Conservation (phyloP, 2,329 filamentous ascomycete species). For the Harringtonia aguacate region DNA sequence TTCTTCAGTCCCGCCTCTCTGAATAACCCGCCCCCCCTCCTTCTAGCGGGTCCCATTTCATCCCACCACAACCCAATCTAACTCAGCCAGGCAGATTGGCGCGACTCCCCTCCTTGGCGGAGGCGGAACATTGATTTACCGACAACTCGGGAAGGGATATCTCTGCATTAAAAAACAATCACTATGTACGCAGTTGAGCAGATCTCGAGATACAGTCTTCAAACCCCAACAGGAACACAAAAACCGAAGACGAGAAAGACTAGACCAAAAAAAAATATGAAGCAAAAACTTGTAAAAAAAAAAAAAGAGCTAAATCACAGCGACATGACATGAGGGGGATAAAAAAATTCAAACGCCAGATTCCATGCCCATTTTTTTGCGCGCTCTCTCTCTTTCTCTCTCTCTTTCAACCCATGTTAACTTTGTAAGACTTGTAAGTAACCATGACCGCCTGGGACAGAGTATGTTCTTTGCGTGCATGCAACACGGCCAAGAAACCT, state of each 20-base stretch:
- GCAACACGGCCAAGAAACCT: too few species aligned
- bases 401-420: conserved; percentile 1
- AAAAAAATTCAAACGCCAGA: conserved; percentile 9
- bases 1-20: too few species aligned
- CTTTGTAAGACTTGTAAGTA: neutral
- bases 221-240: neutral
- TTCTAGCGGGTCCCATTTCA: too few species aligned
- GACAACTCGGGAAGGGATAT: neutral
- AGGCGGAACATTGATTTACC: neutral
- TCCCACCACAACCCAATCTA: too few species aligned
- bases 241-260: neutral
- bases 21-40: too few species aligned
- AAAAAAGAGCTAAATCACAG: neutral
- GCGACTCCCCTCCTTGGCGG: too few species aligned
- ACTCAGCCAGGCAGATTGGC: too few species aligned
- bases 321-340: too few species aligned
- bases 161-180: conserved; percentile 3
- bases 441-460: neutral
- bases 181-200: neutral
- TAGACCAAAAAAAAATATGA: conserved; percentile 3
- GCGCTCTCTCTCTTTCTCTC: too few species aligned
- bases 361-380: conserved; percentile 9
- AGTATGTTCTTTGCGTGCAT: too few species aligned
- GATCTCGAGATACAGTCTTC: neutral
- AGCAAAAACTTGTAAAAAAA: neutral